phyloP scores from a whole-genome alignment of 2,329 filamentous ascomycete genomes.

The Apiospora hydei region DNA sequence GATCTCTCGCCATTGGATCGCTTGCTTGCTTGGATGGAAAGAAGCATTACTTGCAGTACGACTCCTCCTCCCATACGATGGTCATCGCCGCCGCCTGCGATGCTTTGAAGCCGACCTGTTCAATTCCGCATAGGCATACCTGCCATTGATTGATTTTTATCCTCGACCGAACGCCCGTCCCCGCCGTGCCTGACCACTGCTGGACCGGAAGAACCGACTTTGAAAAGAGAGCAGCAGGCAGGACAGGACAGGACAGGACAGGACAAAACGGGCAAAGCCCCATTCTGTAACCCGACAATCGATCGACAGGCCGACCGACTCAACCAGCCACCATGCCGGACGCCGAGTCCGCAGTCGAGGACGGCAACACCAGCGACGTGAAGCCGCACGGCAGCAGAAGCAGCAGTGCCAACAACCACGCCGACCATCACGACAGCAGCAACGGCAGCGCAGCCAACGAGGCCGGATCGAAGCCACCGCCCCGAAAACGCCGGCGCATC shows the following conservation, averaged over 20 bases:
- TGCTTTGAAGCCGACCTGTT: not conserved
- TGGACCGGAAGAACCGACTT: not conserved
- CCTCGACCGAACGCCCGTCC: not conserved
- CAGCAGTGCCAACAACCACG: conserved; percentile 12
- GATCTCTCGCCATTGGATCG: conserved; percentile 6
- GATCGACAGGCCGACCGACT: conserved; percentile 6
- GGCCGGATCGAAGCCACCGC: conserved; percentile 44
- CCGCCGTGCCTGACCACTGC: not conserved
- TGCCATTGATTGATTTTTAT: conserved; percentile 9
- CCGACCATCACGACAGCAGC: not conserved
- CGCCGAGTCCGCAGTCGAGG: conserved; percentile 9
- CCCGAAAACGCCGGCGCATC: conserved; percentile 64
- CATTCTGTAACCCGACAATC: conserved; percentile 5
- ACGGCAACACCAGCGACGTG: conserved; percentile 16
- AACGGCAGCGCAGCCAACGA: conserved; percentile 9
- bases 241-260: not conserved
- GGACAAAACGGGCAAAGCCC: conserved; percentile 5
- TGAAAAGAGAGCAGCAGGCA: not conserved
- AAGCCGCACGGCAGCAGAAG: conserved; percentile 18
- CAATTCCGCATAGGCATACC: not conserved
- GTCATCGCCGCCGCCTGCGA: conserved; percentile 6
- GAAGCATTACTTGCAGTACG: conserved; percentile 11
- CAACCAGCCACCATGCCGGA: conserved; percentile 2
- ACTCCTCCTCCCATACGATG: conserved; percentile 16
- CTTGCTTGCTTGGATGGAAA: not conserved